These are phyloP conservation scores for Mycena indigotica DNA, from an alignment of 768 basidiomycete species.

Conservation along the genomic window DNA sequence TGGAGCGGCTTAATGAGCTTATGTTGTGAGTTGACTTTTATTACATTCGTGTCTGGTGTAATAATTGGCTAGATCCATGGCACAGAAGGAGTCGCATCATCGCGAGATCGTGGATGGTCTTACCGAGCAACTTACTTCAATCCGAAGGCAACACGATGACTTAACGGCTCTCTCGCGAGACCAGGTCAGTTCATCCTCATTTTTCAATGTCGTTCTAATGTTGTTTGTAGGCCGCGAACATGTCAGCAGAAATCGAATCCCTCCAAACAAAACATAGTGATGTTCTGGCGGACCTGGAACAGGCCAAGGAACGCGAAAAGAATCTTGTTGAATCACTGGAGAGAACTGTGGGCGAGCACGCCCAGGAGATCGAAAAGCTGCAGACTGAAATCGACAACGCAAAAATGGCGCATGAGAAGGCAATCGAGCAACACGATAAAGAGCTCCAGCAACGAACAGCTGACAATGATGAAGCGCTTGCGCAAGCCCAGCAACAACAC, in stretches of 20 bases:
- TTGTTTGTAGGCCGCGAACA: slow-evolving; percentile 66
- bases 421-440: slow-evolving; percentile 53
- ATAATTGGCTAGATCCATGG: slow-evolving; percentile 76
- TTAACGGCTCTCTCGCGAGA: slow-evolving; percentile 79
- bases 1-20: slow-evolving; percentile 84
- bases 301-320: slow-evolving; percentile 57
- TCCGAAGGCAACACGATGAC: slow-evolving; percentile 80
- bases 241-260: slow-evolving; percentile 84
- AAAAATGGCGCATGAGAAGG: slow-evolving; percentile 52
- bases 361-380: slow-evolving; percentile 49
- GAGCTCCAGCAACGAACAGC: slow-evolving; percentile 54
- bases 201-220: background rate
- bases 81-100: slow-evolving; percentile 92
- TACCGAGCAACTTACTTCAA: slow-evolving; percentile 63
- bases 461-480: slow-evolving; percentile 55
- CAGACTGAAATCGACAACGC: slow-evolving; percentile 51
- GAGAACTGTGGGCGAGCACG: slow-evolving; percentile 52
- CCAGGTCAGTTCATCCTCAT: slow-evolving; percentile 55
- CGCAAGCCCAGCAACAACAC: slow-evolving; percentile 55
- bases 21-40: slow-evolving; percentile 69
- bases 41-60: slow-evolving; percentile 16
- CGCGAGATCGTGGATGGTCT: slow-evolving; percentile 77
- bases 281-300: slow-evolving; percentile 53
- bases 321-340: slow-evolving; percentile 55
- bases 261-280: slow-evolving; percentile 64